Conservation (phyloP, 768 basidiomycete species). For the Leccinum rimulosum region DNA sequence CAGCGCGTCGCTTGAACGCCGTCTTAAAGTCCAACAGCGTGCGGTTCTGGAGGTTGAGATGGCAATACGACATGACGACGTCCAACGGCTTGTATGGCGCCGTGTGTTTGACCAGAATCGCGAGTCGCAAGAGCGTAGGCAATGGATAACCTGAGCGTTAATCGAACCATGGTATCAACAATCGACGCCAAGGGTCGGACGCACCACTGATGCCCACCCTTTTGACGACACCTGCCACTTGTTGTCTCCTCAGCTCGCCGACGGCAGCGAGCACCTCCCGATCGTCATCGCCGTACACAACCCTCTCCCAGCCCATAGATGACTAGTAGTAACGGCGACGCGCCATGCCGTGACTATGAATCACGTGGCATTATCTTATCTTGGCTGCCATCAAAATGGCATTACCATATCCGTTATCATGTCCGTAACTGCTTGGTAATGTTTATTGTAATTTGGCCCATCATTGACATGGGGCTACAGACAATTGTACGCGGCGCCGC, state of each 20-base stretch:
- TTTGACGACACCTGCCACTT: conserved; percentile 69
- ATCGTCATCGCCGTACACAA: conserved; percentile 67
- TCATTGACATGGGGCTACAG: too few species aligned
- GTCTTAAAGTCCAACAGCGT: conserved; percentile 55
- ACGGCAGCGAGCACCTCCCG: conserved; percentile 67
- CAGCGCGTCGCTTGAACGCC: conserved; percentile 58
- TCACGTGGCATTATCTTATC: too few species aligned
- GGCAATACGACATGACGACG: conserved; percentile 76
- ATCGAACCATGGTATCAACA: conserved; percentile 38
- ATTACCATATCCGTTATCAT: too few species aligned
- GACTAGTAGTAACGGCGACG: too few species aligned
- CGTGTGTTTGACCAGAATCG: conserved; percentile 67
- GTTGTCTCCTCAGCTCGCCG: conserved; percentile 60
- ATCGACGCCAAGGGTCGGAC: neutral
- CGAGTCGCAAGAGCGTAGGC: conserved; percentile 78
- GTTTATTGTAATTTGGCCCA: too few species aligned
- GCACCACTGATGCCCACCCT: conserved; percentile 79
- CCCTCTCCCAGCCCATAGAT: conserved; percentile 63
- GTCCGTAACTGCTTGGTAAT: too few species aligned
- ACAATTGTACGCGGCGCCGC: too few species aligned
- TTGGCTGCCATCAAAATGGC: too few species aligned
- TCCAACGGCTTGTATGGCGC: conserved; percentile 72
- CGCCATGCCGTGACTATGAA: too few species aligned
- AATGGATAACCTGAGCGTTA: conserved; percentile 73
- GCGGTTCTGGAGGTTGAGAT: conserved; percentile 72